Base-by-base conservation (phyloP, 116 monocot species). In the Dioscorea cayenensis region DNA sequence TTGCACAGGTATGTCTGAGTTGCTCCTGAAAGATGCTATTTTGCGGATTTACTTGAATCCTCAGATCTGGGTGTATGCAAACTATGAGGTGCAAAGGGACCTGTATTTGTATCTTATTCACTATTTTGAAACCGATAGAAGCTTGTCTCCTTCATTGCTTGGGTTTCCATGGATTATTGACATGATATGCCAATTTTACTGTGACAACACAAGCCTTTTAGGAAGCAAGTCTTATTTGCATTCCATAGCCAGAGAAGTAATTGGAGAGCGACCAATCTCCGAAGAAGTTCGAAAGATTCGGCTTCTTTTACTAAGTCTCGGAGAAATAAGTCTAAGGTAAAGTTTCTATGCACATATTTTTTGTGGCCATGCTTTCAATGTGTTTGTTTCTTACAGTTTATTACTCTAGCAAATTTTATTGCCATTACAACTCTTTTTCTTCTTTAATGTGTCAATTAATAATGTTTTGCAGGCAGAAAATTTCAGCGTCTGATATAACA, bases 51-150 rank as follows among this genome's bases (percentile, higher is more conserved):
- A 93, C 75, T 76, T 99, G 76, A 99, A 93, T 82, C 91, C 97
- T 67, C 82, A 85, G 77, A 90, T 99, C 50, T 99, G 90, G 93
- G 79, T 91, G 18, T 88, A 80, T 80, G 94, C 86, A 25, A 84
- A 76, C 73, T 99, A 90, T 80, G 86, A 90, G 76, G 93, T 99
- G 66, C 97, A 99, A 74, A 80, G 97, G 27, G 93, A 99, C 71
- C 81, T 99, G 36, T 92, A 90, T 75, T 81, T 99, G 86, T 85
- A 93, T 60, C 88, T 99, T 20, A 84, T 93, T 69, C 79, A 90
- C 32, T 83, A 89, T 82, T 99, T 99, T 84, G 97, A 99, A 75
- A 80, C 77, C 66, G 78, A 90, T 73, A 23, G 70, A 60, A 76
- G 72, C 22, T 78, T 84, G 49, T 73, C 90, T 64, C 76, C 78